Conservation (phyloP, 2,329 filamentous ascomycete species). For the Xylaria sp. region DNA sequence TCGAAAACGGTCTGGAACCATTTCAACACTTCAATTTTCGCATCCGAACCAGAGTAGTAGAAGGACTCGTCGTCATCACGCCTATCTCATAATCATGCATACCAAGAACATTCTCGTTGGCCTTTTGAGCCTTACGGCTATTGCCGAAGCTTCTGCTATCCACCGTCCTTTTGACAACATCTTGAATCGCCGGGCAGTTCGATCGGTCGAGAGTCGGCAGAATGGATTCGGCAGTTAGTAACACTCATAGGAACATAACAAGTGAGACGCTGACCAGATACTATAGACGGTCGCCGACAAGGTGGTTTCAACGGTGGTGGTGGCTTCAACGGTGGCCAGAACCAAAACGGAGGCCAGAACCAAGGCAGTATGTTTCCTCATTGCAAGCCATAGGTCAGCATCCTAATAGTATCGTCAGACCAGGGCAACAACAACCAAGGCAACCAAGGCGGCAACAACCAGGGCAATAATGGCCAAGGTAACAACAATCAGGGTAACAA, state of each 20-base stretch:
- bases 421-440: slow-evolving; percentile 36
- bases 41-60: slow-evolving; percentile 38
- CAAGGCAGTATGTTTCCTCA: slow-evolving; percentile 6
- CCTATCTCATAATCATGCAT: slow-evolving; percentile 55
- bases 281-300: slow-evolving; percentile 12
- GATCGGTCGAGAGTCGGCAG: slow-evolving; percentile 56
- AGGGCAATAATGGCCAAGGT: slow-evolving; percentile 38
- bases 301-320: slow-evolving; percentile 12
- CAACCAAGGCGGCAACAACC: slow-evolving; percentile 36
- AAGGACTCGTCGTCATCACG: slow-evolving; percentile 35
- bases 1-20: slow-evolving; percentile 63
- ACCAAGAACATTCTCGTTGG: slow-evolving; percentile 61
- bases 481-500: slow-evolving; percentile 34
- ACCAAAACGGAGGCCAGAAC: not conserved
- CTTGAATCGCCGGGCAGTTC: slow-evolving; percentile 45
- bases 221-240: slow-evolving; percentile 41
- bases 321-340: not conserved
- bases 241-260: not conserved
- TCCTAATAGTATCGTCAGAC: slow-evolving; percentile 22
- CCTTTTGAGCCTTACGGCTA: slow-evolving; percentile 59
- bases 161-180: slow-evolving; percentile 51
- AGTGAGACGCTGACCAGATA: slow-evolving; percentile 7
- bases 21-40: slow-evolving; percentile 48
- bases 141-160: slow-evolving; percentile 58
- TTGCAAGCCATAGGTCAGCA: not conserved